Evolutionary conservation across 257 asterid genomes (phyloP).

Genomic region (Anisodus tanguticus): DNA sequence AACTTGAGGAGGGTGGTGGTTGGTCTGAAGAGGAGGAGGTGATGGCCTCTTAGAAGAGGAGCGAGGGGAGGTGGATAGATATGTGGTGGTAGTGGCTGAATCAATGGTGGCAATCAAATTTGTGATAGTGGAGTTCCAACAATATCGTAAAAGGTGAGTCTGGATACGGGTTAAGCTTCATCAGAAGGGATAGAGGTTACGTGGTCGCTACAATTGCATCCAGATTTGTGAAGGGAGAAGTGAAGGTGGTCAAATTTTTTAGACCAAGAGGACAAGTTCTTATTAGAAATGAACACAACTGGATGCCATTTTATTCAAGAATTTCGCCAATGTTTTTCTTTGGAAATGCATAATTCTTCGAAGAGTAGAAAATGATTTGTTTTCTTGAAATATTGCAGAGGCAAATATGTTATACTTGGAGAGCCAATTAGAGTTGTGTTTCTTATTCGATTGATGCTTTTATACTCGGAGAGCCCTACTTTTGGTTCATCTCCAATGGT

Average conservation of each 20-base stretch:
- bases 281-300: not conserved
- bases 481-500: not conserved
- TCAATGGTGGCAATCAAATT: not conserved
- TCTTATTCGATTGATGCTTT: not conserved
- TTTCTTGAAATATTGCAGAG: not conserved
- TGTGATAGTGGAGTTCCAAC: not conserved
- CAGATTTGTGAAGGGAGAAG: not conserved
- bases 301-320: conserved; percentile 4
- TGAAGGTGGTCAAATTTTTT: not conserved
- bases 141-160: not conserved
- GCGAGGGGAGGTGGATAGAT: not conserved
- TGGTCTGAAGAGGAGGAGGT: not conserved
- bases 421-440: not conserved
- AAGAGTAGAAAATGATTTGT: not conserved
- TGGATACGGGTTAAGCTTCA: not conserved
- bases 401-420: not conserved
- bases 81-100: not conserved
- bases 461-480: not conserved
- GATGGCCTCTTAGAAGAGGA: not conserved
- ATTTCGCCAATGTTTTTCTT: not conserved
- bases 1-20: not conserved
- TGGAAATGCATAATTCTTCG: not conserved
- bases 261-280: not conserved
- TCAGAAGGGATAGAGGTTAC: not conserved
- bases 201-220: not conserved